phyloP scores from a whole-genome alignment of 2,329 filamentous ascomycete genomes.

The Lachnellula occidentalis region DNA sequence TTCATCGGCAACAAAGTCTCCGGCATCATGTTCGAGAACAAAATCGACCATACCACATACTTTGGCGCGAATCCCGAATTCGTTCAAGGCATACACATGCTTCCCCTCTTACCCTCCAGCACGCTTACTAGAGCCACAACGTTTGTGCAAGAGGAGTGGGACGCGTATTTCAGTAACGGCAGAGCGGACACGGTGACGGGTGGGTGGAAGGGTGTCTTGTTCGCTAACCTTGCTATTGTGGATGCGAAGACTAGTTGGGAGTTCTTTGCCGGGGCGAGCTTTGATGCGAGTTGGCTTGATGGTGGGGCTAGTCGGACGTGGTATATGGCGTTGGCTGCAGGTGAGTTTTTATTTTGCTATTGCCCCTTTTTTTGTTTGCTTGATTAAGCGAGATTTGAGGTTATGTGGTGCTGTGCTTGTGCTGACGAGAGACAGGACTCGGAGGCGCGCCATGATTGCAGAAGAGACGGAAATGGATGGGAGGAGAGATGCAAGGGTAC shows the following conservation, averaged over 20 bases:
- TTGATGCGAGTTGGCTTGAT: slow-evolving; percentile 67
- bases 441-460: background rate
- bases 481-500: background rate
- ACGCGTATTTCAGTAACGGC: slow-evolving; percentile 65
- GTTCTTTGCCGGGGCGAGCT: slow-evolving; percentile 65
- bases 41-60: slow-evolving; percentile 87
- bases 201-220: slow-evolving; percentile 83
- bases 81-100: slow-evolving; percentile 48
- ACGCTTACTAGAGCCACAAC: slow-evolving; percentile 57
- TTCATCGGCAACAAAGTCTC: slow-evolving; percentile 75
- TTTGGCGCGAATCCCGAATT: slow-evolving; percentile 71
- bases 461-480: background rate
- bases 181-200: slow-evolving; percentile 60
- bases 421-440: background rate
- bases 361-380: background rate
- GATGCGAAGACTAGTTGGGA: slow-evolving; percentile 64
- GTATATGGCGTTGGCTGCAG: slow-evolving; percentile 76
- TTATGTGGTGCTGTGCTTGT: too few species aligned
- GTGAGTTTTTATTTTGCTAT: slow-evolving; percentile 29
- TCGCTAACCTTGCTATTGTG: slow-evolving; percentile 73
- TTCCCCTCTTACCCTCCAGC: slow-evolving; percentile 39
- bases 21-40: slow-evolving; percentile 84
- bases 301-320: slow-evolving; percentile 79
- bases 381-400: background rate
- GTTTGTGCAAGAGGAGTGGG: slow-evolving; percentile 82